Evolutionary conservation across 75 land plant genomes (phyloP), one percentile per base, ranked within the genome.

Genomic region (Ceratopteris richardii): DNA sequence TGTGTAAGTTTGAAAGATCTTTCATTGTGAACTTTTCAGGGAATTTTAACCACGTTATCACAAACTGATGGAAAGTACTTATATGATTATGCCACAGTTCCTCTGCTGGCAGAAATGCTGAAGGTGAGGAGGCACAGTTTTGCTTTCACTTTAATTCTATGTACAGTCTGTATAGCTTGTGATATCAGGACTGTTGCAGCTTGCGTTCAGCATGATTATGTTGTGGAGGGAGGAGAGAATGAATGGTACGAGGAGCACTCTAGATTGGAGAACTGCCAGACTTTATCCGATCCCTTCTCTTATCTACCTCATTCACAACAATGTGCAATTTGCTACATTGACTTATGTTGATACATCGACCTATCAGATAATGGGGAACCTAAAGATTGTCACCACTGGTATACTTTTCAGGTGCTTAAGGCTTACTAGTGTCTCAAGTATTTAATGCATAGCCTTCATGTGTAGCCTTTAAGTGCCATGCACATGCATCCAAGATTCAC

Each of bases 321-420:
- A 92, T 70, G 82, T 92, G 36, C 97, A 88, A 59, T 92, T 92
- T 88, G 87, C 90, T 28, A 92, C 97, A n/a, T 71, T 92, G 21
- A 82, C 82, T 44, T 92, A 80, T 75, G 86, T 92, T 29, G 95
- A 92, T 62, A 80, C 97, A n/a, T 92, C 97, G 18, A 92, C 97
- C 11, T 89, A 92, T 71, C 97, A 92, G 68, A 92, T 92, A 24
- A 77, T 92, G 97, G 97, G 97, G 0, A 92, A 92, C 71, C 73
- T 92, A 54, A 92, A 92, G 74, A 88, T 92, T 71, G 89, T 92
- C 29, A 92, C 97, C 3, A 92, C 97, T 57, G 97, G 80, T 19
- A 85, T 92, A 43, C 63, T 92, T 26, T 88, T 92, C 82, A 82
- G 87, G 97, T 92, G 54, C 58, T 48, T 23, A 2, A 19, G 36